These are phyloP conservation scores for Neopestalotiopsis clavispora DNA, from an alignment of 2,329 filamentous ascomycete species.

Conservation along the genomic window DNA sequence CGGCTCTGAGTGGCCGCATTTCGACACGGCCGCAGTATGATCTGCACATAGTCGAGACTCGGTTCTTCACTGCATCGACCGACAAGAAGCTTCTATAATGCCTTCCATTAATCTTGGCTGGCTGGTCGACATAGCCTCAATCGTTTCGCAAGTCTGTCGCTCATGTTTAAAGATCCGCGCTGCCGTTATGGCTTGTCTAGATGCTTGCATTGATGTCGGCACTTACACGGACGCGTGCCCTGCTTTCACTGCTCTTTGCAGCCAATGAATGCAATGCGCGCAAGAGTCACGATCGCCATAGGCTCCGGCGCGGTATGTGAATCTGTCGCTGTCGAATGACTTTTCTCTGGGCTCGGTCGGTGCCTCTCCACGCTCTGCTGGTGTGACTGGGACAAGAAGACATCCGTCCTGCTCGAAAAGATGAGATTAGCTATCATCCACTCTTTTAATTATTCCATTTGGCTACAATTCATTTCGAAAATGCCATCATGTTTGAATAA, in stretches of 20 bases:
- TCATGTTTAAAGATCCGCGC: background rate
- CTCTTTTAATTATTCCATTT: no score
- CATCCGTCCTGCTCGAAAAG: no score
- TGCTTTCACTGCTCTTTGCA: background rate
- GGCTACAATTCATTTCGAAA: background rate
- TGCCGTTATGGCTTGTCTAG: background rate
- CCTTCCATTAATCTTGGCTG: background rate
- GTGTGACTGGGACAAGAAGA: no score
- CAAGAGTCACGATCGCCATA: background rate
- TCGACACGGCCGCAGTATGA: slow-evolving; percentile 14
- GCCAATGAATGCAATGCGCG: background rate
- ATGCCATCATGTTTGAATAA: background rate
- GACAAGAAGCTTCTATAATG: background rate
- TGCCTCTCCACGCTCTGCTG: no score
- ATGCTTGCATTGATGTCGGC: background rate
- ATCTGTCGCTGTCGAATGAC: background rate
- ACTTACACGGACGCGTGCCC: background rate
- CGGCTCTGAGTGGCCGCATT: background rate
- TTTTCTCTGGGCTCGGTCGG: background rate
- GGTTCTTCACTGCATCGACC: background rate
- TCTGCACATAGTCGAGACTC: slow-evolving; percentile 11
- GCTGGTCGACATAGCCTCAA: background rate
- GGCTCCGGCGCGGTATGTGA: background rate
- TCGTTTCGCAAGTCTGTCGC: background rate
- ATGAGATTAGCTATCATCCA: no score